Evolutionary conservation across 805 yeast species (phyloP), one percentile per base, ranked within the genome.

Genomic region (Candida awuae): DNA sequence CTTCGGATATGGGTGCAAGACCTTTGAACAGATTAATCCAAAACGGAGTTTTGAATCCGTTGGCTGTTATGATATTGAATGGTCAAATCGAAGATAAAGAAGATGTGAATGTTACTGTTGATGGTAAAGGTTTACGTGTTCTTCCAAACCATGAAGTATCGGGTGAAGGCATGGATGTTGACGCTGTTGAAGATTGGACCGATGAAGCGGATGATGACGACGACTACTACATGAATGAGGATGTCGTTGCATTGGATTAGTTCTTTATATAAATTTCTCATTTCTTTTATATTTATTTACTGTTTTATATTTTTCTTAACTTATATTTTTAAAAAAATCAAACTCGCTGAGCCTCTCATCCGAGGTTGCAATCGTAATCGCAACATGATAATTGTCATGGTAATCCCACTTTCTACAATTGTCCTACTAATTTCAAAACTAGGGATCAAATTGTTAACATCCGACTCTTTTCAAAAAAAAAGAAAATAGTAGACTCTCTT

Each of bases 1-100:
- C 95, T 19, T 73, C 80, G 41, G 95, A 90, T 60, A 68, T 92
- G 61, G 98, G 98, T 65, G 98, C 98, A 6, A 75, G 98, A 60
- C 98, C 98, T 43, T 73, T 92, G 65, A 84, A 84, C 68, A 77
- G 97, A 54, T 73, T 92, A 53, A 90, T 92, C 49, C 97, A 92
- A 62, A 73, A 71, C 46, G 92, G 87, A 59, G 72, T 92, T 15
- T 76, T 92, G 59, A 92, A 92, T 65, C 78, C 71, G 54, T 68
- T 92, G 63, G 98, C 98, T 0, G 73, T 92, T n/a, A 72, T 85
- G 63, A 74, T 92, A 36, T 71, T 92, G 51, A 80, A 78, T 58
- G 94, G 94, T 10, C 94, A 88, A 59, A 75, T 92, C 43, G 71
- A 67, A 55, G 97, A 92, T 56, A 86, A 87, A 61, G 98, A 92